Evolutionary conservation across 441 rosid genomes (phyloP).

Genomic region (Gossypium schwendimanii): DNA sequence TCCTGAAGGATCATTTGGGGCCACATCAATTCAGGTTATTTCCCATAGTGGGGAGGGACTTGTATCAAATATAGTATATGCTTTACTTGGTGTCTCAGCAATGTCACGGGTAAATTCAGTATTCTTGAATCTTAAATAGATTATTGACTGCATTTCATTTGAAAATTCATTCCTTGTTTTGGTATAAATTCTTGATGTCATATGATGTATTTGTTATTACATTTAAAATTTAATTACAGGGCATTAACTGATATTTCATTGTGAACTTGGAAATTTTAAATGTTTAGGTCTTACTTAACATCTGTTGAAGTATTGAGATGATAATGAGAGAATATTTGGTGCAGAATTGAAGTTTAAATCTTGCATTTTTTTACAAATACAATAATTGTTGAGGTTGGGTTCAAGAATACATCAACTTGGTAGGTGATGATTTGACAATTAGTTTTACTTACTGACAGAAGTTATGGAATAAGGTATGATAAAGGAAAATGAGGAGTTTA

Average conservation of each 20-base stretch:
- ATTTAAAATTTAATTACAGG: neutral
- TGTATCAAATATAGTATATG: slow-evolving; percentile 80
- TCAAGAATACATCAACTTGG: neutral
- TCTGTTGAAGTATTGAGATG: neutral
- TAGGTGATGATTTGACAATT: neutral
- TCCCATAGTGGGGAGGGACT: slow-evolving; percentile 91
- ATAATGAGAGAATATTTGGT: neutral
- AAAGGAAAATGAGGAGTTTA: neutral
- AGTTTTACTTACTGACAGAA: neutral
- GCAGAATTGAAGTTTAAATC: neutral
- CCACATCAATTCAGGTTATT: slow-evolving; percentile 60
- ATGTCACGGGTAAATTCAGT: slow-evolving; percentile 78
- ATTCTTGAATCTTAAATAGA: slow-evolving; percentile 8
- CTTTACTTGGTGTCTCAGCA: slow-evolving; percentile 93
- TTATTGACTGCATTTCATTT: neutral
- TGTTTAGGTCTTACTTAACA: neutral
- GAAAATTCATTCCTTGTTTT: neutral
- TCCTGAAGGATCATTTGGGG: slow-evolving; percentile 68
- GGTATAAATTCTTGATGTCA: neutral
- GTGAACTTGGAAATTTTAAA: neutral
- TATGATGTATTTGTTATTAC: neutral
- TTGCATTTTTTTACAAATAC: neutral
- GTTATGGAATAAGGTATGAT: neutral
- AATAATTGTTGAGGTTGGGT: neutral
- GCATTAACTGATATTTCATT: slow-evolving; percentile 1